Percentiles rank a stretch among this genome's conserved stretches.
Evolutionary conservation across 2,329 filamentous ascomycete species (phyloP).

Genomic region (Ambrosiella xylebori): DNA sequence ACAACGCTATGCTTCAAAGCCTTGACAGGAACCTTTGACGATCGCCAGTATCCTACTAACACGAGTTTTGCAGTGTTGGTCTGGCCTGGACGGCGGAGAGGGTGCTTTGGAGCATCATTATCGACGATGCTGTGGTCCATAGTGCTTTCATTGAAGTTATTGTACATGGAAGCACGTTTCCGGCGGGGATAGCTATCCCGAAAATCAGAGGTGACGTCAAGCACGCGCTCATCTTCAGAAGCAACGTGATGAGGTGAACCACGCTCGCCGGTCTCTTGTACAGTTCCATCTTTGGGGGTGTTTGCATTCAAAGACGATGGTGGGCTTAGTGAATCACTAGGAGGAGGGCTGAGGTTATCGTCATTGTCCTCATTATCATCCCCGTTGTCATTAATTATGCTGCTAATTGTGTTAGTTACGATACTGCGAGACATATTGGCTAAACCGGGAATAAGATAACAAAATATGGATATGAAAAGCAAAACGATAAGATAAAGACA

Average conservation of each 20-base stretch:
- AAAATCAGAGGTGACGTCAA: constrained; percentile 1
- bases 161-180: constrained; percentile 7
- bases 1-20: constrained; percentile 40
- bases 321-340: constrained; percentile 22
- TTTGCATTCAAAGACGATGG: constrained; percentile 26
- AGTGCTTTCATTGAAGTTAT: not conserved
- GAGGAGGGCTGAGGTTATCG: constrained; percentile 24
- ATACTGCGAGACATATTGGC: not conserved
- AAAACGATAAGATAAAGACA: not conserved
- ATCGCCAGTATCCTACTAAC: constrained; percentile 42
- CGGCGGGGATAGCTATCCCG: constrained; percentile 1
- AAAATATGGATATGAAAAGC: not conserved
- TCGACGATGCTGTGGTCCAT: constrained; percentile 1
- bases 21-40: constrained; percentile 32
- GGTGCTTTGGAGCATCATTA: constrained; percentile 4
- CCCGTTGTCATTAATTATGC: constrained; percentile 15
- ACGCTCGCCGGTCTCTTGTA: constrained; percentile 26
- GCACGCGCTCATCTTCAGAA: constrained; percentile 22
- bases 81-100: constrained; percentile 9
- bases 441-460: not conserved
- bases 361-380: constrained; percentile 21
- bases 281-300: constrained; percentile 33
- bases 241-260: constrained; percentile 20
- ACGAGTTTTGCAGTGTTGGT: constrained; percentile 26
- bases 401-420: constrained; percentile 12